A percentile compares a stretch with the other conserved stretches of the same genome.
Conservation (phyloP, 306 rosid genomes). For the Astragalus membranaceus region DNA sequence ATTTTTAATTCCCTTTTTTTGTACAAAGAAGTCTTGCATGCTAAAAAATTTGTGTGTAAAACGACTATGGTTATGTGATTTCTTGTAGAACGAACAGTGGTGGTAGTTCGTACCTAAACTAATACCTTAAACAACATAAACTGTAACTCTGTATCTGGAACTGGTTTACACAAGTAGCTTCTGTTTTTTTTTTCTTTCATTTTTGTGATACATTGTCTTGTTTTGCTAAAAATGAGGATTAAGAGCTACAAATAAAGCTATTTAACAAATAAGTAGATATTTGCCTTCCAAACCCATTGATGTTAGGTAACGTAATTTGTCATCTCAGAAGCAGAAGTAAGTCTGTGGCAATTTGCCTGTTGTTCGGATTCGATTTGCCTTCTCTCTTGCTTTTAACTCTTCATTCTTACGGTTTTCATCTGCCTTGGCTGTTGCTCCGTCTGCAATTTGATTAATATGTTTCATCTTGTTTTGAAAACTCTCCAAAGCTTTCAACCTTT, state of each 20-base stretch:
- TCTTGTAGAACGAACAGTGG: not conserved
- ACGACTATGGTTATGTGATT: not conserved
- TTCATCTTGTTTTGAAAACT: slow-evolving; percentile 18
- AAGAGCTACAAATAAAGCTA: not conserved
- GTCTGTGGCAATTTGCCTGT: slow-evolving; percentile 48
- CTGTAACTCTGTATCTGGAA: not conserved
- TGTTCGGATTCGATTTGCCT: slow-evolving; percentile 47
- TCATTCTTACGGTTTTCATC: slow-evolving; percentile 31
- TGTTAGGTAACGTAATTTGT: not conserved
- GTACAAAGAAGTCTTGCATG: slow-evolving; percentile 7
- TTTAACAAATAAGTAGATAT: slow-evolving; percentile 13
- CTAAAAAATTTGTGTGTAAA: not conserved
- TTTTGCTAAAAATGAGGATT: not conserved
- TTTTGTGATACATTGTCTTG: not conserved
- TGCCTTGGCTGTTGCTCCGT: slow-evolving; percentile 52
- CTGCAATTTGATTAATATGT: slow-evolving; percentile 35
- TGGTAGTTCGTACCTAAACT: not conserved
- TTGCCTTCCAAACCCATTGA: not conserved
- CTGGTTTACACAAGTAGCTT: not conserved
- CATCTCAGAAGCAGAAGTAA: slow-evolving; percentile 54
- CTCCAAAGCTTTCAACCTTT: slow-evolving; percentile 29
- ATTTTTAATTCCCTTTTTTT: not conserved
- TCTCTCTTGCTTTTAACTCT: slow-evolving; percentile 38
- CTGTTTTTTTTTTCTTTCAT: not conserved
- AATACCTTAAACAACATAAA: not conserved